These are phyloP conservation scores for Cylindrotheca closterium DNA, from an alignment of 108 stramenopile species.

Conservation along the genomic window DNA sequence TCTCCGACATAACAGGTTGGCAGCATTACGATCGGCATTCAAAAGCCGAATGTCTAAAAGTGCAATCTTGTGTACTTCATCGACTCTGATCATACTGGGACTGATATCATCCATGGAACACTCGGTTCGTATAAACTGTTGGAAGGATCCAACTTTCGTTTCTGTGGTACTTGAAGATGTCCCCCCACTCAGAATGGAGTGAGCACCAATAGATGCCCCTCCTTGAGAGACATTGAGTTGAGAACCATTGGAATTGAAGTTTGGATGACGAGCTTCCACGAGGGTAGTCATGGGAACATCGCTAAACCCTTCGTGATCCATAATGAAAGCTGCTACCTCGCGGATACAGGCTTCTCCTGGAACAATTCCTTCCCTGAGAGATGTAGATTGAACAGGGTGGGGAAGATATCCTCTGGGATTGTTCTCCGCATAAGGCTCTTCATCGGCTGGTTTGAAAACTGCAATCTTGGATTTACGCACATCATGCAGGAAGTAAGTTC, in stretches of 20 bases:
- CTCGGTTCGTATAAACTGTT: conserved; percentile 87
- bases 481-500: conserved; percentile 95
- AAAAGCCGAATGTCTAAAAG: conserved; percentile 95
- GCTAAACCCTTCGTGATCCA: conserved; percentile 85
- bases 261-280: conserved; percentile 90
- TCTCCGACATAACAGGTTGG: conserved; percentile 88
- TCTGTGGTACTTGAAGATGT: background rate
- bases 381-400: conserved; percentile 31
- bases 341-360: conserved; percentile 95
- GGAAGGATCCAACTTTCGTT: conserved; percentile 94
- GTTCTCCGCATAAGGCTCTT: conserved; percentile 97
- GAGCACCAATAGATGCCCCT: conserved; percentile 82
- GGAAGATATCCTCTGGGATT: conserved; percentile 91
- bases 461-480: conserved; percentile 78
- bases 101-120: conserved; percentile 92
- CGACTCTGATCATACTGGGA: conserved; percentile 76
- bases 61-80: conserved; percentile 97
- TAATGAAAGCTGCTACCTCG: conserved; percentile 96
- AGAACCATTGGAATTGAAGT: conserved; percentile 81
- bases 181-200: conserved; percentile 39
- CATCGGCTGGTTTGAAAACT: conserved; percentile 98
- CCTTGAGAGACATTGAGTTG: conserved; percentile 66
- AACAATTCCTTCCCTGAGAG: conserved; percentile 82
- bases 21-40: conserved; percentile 96
- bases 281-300: conserved; percentile 96